Evolutionary conservation across 2,329 filamentous ascomycete genomes (phyloP), one percentile per base, ranked within the genome.

Genomic region (Pseudocercospora musae): DNA sequence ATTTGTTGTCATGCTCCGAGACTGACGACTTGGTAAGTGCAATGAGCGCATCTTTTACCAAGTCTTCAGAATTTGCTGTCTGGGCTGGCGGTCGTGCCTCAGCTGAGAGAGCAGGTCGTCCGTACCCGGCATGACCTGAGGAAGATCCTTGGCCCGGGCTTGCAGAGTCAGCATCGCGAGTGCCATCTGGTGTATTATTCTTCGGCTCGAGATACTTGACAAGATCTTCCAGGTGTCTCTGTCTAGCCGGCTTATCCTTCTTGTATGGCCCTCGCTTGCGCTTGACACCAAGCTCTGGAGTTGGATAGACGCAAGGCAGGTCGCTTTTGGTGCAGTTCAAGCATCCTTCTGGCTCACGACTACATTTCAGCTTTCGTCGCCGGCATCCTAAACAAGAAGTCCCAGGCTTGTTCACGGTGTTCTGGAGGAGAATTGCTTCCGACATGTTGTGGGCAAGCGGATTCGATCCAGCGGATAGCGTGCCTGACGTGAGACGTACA

Each of bases 261-360:
- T 71, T 71, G 62, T 73, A 73, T 1, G 71, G 70, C 1, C 71
- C 71, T 58, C 71, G 68, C 29, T 73, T 73, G 7, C 69, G 66
- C 54, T 70, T 71, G n/a, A 68, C 63, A 18, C 71, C 69, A 11
- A 62, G 13, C 21, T 72, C 69, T 4, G 68, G 68, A 4, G 64
- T 46, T 15, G 68, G 67, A 50, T 72, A 73, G 1, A 72, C 69
- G 59, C 71, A 73, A 33, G 68, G 69, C 25, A 72, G 56, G 6
- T 68, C 66, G 20, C 67, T 57, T 50, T 71, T 72, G 31, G 58
- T 55, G 59, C 71, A 73, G 46, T 73, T 71, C 23, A 50, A 59
- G 58, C 71, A 73, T 10, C 69, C 70, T 49, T 68, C 65, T 8
- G 60, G 54, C 54, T 72, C 69, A 29, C 68, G 66, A 44, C 59